Percentiles rank a stretch among this genome's conserved stretches.
Evolutionary conservation across 192 early-diverging fungal genomes (phyloP).

Genomic region (Mortierella claussenii): DNA sequence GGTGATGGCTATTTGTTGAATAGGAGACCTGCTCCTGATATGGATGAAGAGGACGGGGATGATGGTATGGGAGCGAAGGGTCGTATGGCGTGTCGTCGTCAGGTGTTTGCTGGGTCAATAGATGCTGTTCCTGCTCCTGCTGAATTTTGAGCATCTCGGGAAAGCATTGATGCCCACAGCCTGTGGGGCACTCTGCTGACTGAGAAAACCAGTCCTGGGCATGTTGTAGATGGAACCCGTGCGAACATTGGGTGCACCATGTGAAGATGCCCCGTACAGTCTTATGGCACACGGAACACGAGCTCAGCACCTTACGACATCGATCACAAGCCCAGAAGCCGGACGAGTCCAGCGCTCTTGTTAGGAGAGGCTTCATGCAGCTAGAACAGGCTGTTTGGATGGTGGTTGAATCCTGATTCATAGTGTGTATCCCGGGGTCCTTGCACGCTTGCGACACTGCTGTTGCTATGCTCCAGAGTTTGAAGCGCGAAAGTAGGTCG

Average conservation of each 20-base stretch:
- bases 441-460: conserved; percentile 66
- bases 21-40: conserved; percentile 35
- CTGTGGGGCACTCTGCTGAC: conserved; percentile 74
- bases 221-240: conserved; percentile 83
- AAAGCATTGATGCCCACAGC: conserved; percentile 78
- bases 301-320: conserved; percentile 68
- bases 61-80: conserved; percentile 6
- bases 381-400: conserved; percentile 75
- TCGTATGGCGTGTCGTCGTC: conserved; percentile 17
- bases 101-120: too few species aligned
- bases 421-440: conserved; percentile 20
- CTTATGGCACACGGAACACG: conserved; percentile 79
- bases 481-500: conserved; percentile 76
- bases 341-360: conserved; percentile 32
- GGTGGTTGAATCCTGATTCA: conserved; percentile 74
- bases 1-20: not conserved
- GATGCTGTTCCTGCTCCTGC: conserved; percentile 35
- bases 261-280: conserved; percentile 76
- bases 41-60: conserved; percentile 9
- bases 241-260: conserved; percentile 85
- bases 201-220: conserved; percentile 75
- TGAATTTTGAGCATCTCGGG: conserved; percentile 52
- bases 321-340: conserved; percentile 77
- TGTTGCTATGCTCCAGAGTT: conserved; percentile 75
- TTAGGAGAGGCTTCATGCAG: conserved; percentile 70